These are phyloP conservation scores for Phalaenopsis aphrodite DNA, from an alignment of 106 monocot species.

Conservation along the genomic window DNA sequence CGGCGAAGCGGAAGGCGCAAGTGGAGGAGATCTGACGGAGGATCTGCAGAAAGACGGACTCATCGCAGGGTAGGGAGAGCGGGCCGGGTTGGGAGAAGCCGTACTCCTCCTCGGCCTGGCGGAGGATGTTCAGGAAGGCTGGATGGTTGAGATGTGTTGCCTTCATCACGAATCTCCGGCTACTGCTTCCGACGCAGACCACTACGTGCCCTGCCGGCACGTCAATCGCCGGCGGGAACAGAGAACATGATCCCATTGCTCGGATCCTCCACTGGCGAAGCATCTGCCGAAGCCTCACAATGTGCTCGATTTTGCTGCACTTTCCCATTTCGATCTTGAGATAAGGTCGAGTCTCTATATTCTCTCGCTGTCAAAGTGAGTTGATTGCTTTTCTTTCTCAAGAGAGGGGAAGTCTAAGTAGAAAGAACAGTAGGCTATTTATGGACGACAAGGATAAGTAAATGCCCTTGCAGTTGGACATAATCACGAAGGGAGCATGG, in stretches of 20 bases:
- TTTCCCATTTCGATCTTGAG: constrained; percentile 13
- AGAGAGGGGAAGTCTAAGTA: too few species aligned
- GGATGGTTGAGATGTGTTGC: constrained; percentile 35
- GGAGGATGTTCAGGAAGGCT: constrained; percentile 21
- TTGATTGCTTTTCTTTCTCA: too few species aligned
- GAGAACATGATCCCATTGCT: neutral
- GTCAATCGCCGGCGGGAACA: constrained; percentile 3
- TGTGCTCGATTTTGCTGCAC: constrained; percentile 24
- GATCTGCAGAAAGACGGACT: constrained; percentile 32
- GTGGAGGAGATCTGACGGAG: constrained; percentile 18
- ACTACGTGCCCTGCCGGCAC: constrained; percentile 38
- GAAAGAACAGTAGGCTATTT: too few species aligned
- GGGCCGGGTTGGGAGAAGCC: constrained; percentile 28
- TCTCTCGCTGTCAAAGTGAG: too few species aligned
- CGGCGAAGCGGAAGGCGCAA: neutral
- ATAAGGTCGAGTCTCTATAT: too few species aligned
- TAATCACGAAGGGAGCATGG: too few species aligned
- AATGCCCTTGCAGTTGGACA: too few species aligned
- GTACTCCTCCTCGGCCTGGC: constrained; percentile 35
- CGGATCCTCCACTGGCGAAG: constrained; percentile 26
- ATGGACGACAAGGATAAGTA: too few species aligned
- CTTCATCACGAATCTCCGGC: constrained; percentile 26
- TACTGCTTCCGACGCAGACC: constrained; percentile 21
- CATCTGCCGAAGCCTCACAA: constrained; percentile 30
- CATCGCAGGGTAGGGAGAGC: constrained; percentile 37